Evolutionary conservation across 192 early-diverging fungal genomes (phyloP).

Genomic region (Coemansia sp.): DNA sequence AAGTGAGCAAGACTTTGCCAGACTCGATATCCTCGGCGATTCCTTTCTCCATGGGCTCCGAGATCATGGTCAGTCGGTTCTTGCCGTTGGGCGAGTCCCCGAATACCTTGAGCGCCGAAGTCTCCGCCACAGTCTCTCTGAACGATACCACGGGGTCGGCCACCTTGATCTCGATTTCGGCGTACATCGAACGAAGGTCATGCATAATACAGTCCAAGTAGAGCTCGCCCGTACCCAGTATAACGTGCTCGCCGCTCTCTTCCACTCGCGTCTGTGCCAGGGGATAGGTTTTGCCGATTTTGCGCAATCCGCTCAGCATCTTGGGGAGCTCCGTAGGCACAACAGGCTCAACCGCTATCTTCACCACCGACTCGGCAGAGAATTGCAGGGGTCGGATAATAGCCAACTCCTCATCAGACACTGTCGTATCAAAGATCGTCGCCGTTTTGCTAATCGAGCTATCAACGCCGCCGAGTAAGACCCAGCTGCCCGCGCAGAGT

Average conservation of each 20-base stretch:
- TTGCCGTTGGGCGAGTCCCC: slow-evolving; percentile 99
- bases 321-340: slow-evolving; percentile 97
- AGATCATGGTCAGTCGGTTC: slow-evolving; percentile 95
- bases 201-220: slow-evolving; percentile 97
- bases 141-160: slow-evolving; percentile 95
- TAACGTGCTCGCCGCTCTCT: slow-evolving; percentile 95
- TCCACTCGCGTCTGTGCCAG: slow-evolving; percentile 88
- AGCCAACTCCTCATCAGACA: slow-evolving; percentile 66
- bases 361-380: slow-evolving; percentile 79
- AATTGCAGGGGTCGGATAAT: slow-evolving; percentile 85
- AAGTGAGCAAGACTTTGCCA: slow-evolving; percentile 65
- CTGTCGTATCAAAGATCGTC: slow-evolving; percentile 71
- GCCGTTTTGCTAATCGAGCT: slow-evolving; percentile 91
- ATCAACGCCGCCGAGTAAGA: slow-evolving; percentile 90
- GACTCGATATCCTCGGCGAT: slow-evolving; percentile 92
- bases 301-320: slow-evolving; percentile 95
- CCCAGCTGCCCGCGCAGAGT: slow-evolving; percentile 85
- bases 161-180: slow-evolving; percentile 98
- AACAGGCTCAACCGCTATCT: slow-evolving; percentile 96
- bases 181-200: slow-evolving; percentile 88
- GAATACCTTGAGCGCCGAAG: slow-evolving; percentile 90
- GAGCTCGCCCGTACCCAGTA: slow-evolving; percentile 92
- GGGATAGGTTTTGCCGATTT: slow-evolving; percentile 94
- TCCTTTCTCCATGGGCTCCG: slow-evolving; percentile 89
- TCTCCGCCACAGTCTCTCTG: slow-evolving; percentile 94